Conservation (phyloP, 345 rosid species). For the Linum lewisii region DNA sequence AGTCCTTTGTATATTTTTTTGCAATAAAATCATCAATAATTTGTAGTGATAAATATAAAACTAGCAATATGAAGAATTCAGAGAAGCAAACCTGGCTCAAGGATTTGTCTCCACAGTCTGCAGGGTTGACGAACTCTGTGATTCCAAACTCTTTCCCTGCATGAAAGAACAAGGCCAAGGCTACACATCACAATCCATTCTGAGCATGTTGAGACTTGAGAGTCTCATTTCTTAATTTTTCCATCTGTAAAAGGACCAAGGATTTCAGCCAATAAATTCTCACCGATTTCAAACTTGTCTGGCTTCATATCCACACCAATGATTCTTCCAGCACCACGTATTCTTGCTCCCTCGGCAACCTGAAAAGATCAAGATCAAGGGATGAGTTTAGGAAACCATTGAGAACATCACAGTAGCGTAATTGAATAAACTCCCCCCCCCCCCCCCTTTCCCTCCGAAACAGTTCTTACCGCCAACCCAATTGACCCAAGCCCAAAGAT, state of each 20-base stretch:
- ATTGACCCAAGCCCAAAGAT: slow-evolving; percentile 84
- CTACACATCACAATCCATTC: not conserved
- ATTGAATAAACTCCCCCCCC: too few species aligned
- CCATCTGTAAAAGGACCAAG: not conserved
- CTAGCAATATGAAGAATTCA: not conserved
- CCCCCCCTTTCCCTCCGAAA: not conserved
- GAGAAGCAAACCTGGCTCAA: slow-evolving; percentile 46
- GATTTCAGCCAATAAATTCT: slow-evolving; percentile 13
- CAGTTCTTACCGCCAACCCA: slow-evolving; percentile 62
- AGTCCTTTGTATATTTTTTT: not conserved
- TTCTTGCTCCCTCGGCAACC: slow-evolving; percentile 85
- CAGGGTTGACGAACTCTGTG: slow-evolving; percentile 58
- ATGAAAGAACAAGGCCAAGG: not conserved
- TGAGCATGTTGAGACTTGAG: not conserved
- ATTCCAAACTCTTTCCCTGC: slow-evolving; percentile 65
- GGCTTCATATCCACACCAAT: slow-evolving; percentile 69
- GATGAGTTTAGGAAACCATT: not conserved
- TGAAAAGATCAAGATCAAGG: slow-evolving; percentile 12
- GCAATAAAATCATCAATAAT: not conserved
- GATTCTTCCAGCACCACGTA: slow-evolving; percentile 68
- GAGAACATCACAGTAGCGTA: not conserved
- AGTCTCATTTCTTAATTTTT: not conserved
- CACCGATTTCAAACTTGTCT: slow-evolving; percentile 59
- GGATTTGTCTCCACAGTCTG: slow-evolving; percentile 34
- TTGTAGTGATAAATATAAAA: not conserved